Percentiles rank a stretch among this genome's conserved stretches.
phyloP scores from a whole-genome alignment of 768 basidiomycete species.

The Mycena alexandri region DNA sequence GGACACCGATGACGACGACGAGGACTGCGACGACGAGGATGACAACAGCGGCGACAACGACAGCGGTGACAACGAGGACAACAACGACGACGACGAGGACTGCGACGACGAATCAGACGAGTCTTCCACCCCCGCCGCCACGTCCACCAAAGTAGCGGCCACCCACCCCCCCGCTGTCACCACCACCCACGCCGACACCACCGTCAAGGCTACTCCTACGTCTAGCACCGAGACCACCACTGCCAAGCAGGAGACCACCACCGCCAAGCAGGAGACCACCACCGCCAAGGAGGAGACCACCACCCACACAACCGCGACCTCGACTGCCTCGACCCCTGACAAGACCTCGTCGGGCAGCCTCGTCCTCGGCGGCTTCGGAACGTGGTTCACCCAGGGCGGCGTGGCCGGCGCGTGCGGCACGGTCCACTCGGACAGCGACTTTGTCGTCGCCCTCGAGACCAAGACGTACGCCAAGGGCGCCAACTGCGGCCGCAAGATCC shows the following conservation, averaged over 20 bases:
- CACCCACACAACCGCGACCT: conserved; percentile 26
- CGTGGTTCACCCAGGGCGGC: conserved; percentile 79
- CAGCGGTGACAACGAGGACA: conserved; percentile 47
- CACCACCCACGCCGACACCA: conserved; percentile 34
- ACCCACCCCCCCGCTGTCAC: conserved; percentile 18
- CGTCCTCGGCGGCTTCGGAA: conserved; percentile 64
- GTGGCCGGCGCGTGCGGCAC: conserved; percentile 85
- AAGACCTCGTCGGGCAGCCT: conserved; percentile 33
- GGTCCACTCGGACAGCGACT: conserved; percentile 22
- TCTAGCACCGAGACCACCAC: conserved; percentile 22
- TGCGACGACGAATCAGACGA: conserved; percentile 47
- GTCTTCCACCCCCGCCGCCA: conserved; percentile 21
- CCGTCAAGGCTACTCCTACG: conserved; percentile 37
- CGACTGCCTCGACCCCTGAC: conserved; percentile 18
- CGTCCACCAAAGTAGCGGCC: conserved; percentile 22
- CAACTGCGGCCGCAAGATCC: conserved; percentile 76
- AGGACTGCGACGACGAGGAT: conserved; percentile 48
- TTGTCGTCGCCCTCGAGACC: conserved; percentile 68
- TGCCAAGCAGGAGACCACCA: conserved; percentile 15
- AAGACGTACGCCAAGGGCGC: conserved; percentile 58
- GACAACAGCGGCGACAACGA: conserved; percentile 44
- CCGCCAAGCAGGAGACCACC: conserved; percentile 14
- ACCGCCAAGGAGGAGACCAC: conserved; percentile 36
- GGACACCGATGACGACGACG: conserved; percentile 43
- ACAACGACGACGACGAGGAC: conserved; percentile 40